These are phyloP conservation scores for Ophiostoma sp. DNA, from an alignment of 2,329 filamentous ascomycete species.

Conservation along the genomic window DNA sequence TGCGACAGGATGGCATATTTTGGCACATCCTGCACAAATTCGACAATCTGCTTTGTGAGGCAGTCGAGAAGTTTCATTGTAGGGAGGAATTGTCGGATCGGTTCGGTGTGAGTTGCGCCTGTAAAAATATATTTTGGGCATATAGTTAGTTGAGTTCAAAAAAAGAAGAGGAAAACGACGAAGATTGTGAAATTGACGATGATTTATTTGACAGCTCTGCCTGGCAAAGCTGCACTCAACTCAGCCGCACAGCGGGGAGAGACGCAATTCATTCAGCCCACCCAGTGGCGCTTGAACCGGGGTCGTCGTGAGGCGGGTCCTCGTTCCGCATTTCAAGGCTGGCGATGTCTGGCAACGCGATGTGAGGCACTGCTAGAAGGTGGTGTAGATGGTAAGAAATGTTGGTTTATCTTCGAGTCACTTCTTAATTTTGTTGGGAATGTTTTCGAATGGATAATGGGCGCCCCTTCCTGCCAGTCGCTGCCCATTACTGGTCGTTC, in stretches of 20 bases:
- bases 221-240: not conserved
- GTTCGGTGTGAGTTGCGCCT: not conserved
- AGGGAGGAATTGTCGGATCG: not conserved
- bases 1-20: slow-evolving; percentile 32
- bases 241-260: not conserved
- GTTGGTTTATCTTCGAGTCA: too few relatives aligned
- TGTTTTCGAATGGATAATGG: not conserved
- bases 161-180: not conserved
- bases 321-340: too few relatives aligned
- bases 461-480: not conserved
- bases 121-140: not conserved
- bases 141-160: not conserved
- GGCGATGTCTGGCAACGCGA: too few relatives aligned
- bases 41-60: slow-evolving; percentile 26
- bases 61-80: slow-evolving; percentile 31
- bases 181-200: not conserved
- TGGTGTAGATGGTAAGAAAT: too few relatives aligned
- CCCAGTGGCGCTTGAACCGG: not conserved
- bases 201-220: not conserved
- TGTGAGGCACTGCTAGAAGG: too few relatives aligned
- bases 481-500: not conserved
- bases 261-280: not conserved
- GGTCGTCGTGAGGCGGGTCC: too few relatives aligned
- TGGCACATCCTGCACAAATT: slow-evolving; percentile 25
- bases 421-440: too few relatives aligned